Conservation (phyloP, 768 basidiomycete species). For the Podaxis sp. region DNA sequence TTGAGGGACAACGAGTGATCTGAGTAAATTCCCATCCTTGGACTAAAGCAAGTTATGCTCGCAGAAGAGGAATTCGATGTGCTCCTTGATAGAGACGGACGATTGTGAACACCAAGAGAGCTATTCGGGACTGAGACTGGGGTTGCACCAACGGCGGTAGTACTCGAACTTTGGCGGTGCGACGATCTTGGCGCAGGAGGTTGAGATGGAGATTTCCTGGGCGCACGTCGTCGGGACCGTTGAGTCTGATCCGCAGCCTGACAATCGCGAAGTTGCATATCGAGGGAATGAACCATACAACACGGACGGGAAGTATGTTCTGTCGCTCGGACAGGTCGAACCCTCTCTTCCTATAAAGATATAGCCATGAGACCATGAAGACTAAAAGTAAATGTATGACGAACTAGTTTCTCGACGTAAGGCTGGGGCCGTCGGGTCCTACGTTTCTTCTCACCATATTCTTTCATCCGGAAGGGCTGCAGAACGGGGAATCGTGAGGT, state of each 20-base stretch:
- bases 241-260: background rate
- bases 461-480: background rate
- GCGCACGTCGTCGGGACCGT: background rate
- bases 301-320: background rate
- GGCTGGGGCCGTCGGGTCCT: background rate
- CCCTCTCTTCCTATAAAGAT: background rate
- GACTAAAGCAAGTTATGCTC: background rate
- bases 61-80: background rate
- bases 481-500: background rate
- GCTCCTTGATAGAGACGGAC: background rate
- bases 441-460: background rate
- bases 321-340: background rate
- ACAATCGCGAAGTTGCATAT: background rate
- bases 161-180: background rate
- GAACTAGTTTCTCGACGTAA: background rate
- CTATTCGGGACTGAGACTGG: background rate
- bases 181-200: background rate
- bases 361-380: background rate
- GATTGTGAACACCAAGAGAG: background rate
- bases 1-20: background rate
- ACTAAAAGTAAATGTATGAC: background rate
- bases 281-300: background rate
- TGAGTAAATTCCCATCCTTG: background rate
- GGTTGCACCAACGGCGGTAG: background rate
- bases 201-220: background rate